phyloP scores from a whole-genome alignment of 495 filamentous ascomycete genomes.

The Aspergillus sclerotioniger region DNA sequence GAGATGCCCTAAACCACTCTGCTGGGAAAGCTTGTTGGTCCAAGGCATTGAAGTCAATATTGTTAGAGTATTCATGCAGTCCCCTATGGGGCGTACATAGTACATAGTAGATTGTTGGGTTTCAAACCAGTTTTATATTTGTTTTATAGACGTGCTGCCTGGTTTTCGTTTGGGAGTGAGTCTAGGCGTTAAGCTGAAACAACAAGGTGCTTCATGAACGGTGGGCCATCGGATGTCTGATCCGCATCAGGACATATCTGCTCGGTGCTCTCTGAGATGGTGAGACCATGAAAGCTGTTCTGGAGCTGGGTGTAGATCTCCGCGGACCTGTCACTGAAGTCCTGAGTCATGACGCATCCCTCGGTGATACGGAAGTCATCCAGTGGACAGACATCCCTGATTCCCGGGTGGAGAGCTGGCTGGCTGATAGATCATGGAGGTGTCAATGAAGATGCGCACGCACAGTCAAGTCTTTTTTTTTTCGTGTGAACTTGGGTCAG shows the following conservation, averaged over 20 bases:
- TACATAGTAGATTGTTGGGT: neutral
- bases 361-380: neutral
- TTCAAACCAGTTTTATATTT: neutral
- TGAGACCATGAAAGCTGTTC: neutral
- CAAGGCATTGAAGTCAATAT: too few species aligned
- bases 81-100: too few species aligned
- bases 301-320: neutral
- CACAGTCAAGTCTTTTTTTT: neutral
- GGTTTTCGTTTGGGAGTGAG: neutral
- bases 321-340: neutral
- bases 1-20: too few species aligned
- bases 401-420: neutral
- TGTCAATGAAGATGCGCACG: neutral
- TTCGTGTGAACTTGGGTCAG: neutral
- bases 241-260: neutral
- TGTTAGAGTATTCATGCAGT: too few species aligned
- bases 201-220: neutral
- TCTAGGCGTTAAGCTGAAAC: neutral
- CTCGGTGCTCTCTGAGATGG: too few species aligned
- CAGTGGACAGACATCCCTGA: neutral
- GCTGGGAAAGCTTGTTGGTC: too few species aligned
- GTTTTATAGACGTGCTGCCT: neutral
- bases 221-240: neutral
- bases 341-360: neutral
- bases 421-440: neutral